phyloP scores from a whole-genome alignment of 2,329 filamentous ascomycete genomes.

The Cadophora luteo-olivacea region DNA sequence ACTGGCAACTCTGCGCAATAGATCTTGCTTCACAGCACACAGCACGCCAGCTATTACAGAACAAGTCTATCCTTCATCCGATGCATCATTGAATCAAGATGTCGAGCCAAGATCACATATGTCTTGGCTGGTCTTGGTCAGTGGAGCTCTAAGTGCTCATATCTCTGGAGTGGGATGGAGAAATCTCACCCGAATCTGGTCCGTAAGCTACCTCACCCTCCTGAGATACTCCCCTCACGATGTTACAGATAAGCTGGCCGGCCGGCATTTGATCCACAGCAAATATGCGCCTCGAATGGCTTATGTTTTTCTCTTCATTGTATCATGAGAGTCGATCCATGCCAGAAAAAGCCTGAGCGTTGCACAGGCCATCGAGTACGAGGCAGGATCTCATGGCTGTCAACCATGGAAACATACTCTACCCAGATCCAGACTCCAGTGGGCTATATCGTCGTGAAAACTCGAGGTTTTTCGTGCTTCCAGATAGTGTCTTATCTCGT shows the following conservation, averaged over 20 bases:
- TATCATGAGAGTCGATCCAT: neutral
- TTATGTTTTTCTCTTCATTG: neutral
- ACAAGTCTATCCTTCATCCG: neutral
- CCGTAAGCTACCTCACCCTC: neutral
- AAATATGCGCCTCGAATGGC: neutral
- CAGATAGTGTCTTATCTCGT: neutral
- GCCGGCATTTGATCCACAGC: neutral
- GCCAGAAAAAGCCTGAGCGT: neutral
- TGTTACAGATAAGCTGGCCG: neutral
- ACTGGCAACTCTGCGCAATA: neutral
- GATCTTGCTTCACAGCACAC: neutral
- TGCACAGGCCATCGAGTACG: neutral
- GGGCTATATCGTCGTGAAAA: neutral
- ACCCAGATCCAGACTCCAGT: no score
- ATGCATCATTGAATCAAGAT: neutral
- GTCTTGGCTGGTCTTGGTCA: neutral
- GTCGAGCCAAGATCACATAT: neutral
- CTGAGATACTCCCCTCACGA: neutral
- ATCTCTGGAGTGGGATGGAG: constrained; percentile 1
- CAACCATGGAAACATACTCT: neutral
- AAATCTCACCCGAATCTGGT: constrained; percentile 2
- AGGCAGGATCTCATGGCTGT: neutral
- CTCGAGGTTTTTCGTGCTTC: neutral
- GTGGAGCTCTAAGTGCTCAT: neutral
- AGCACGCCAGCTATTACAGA: neutral